Conservation (phyloP, 345 rosid genomes). For the Pseudoturritis turrita region DNA sequence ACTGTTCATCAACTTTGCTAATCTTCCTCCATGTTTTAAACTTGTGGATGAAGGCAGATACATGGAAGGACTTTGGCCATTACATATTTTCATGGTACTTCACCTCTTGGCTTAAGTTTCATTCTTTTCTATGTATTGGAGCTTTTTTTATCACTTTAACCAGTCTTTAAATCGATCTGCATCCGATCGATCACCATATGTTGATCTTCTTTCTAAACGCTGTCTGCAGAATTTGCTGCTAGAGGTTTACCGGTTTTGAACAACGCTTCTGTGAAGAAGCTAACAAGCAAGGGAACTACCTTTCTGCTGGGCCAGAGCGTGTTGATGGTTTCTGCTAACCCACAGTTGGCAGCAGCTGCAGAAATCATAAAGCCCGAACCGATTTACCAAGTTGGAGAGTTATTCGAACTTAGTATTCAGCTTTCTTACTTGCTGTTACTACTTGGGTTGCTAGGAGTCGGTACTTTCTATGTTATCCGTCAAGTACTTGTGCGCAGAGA, state of each 20-base stretch:
- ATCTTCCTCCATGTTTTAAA: slow-evolving; percentile 32
- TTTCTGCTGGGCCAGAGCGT: slow-evolving; percentile 48
- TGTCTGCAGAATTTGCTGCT: slow-evolving; percentile 38
- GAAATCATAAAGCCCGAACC: slow-evolving; percentile 40
- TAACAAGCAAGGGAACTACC: slow-evolving; percentile 33
- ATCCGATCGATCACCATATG: too few relatives aligned
- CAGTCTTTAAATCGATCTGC: too few relatives aligned
- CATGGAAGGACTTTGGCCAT: slow-evolving; percentile 38
- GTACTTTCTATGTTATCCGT: slow-evolving; percentile 85
- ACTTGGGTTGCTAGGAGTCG: slow-evolving; percentile 78
- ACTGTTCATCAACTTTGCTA: slow-evolving; percentile 1
- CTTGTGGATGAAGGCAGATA: slow-evolving; percentile 81
- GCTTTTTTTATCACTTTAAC: too few relatives aligned
- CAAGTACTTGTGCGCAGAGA: slow-evolving; percentile 96
- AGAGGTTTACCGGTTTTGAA: slow-evolving; percentile 33
- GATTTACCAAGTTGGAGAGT: slow-evolving; percentile 67
- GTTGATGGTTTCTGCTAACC: slow-evolving; percentile 47
- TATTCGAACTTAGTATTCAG: slow-evolving; percentile 90
- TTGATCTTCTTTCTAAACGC: background rate
- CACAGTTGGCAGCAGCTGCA: slow-evolving; percentile 48
- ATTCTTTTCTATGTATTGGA: background rate
- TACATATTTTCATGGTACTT: slow-evolving; percentile 46
- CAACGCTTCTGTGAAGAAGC: slow-evolving; percentile 38
- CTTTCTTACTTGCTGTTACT: slow-evolving; percentile 77
- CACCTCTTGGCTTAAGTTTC: background rate